These are phyloP conservation scores for Aspergillus heteromorphus DNA, from an alignment of 495 filamentous ascomycete genomes.

Conservation along the genomic window DNA sequence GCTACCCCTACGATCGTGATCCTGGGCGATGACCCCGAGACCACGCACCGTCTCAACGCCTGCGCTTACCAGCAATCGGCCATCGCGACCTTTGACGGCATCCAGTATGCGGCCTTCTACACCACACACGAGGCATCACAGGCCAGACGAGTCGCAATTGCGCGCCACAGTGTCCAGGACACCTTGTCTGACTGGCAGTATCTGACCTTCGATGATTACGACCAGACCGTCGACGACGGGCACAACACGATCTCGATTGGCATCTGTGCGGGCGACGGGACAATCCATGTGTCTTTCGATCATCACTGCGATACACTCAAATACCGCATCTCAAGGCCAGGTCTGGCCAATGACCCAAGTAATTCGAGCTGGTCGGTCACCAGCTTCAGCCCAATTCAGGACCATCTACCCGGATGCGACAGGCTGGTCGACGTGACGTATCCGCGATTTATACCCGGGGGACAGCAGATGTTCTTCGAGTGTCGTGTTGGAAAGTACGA, in stretches of 20 bases:
- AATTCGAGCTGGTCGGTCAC: not conserved
- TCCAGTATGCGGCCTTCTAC: constrained; percentile 3
- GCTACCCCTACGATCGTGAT: no score
- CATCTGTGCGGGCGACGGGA: constrained; percentile 2
- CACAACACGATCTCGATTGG: constrained; percentile 1
- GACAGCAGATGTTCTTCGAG: constrained; percentile 1
- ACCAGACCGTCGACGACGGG: not conserved
- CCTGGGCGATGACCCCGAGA: not conserved
- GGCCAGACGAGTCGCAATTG: not conserved
- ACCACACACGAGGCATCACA: not conserved
- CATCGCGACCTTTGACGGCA: not conserved
- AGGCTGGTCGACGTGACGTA: not conserved
- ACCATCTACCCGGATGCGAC: not conserved
- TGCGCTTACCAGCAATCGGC: constrained; percentile 4
- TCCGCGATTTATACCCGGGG: not conserved
- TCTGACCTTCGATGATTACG: not conserved
- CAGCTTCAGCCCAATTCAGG: not conserved
- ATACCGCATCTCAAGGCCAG: not conserved
- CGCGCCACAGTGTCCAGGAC: not conserved
- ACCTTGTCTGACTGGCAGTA: not conserved
- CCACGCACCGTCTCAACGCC: constrained; percentile 1
- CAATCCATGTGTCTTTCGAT: constrained; percentile 1
- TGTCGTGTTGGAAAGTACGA: not conserved
- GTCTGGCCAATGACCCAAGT: not conserved
- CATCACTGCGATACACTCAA: constrained; percentile 2